phyloP scores from a whole-genome alignment of 2,329 filamentous ascomycete genomes.

The Fusarium camptoceras region DNA sequence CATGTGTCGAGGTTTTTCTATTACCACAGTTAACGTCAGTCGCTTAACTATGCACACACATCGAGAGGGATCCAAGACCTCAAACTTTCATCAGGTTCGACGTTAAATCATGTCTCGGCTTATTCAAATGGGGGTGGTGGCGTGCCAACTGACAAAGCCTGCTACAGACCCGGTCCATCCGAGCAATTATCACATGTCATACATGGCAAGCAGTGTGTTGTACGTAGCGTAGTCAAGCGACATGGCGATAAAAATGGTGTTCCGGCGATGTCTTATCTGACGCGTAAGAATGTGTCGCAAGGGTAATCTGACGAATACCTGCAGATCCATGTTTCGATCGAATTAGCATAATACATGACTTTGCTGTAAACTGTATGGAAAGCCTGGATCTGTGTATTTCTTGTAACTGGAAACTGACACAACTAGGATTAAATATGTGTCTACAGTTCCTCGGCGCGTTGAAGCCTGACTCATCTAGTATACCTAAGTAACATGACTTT shows the following conservation, averaged over 20 bases:
- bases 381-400: background rate
- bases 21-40: background rate
- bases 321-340: background rate
- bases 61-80: background rate
- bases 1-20: background rate
- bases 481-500: background rate
- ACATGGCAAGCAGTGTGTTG: background rate
- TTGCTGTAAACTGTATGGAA: background rate
- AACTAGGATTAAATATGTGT: background rate
- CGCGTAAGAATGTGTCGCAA: slow-evolving; percentile 11
- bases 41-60: background rate
- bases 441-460: background rate
- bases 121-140: background rate
- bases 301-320: slow-evolving; percentile 5
- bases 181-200: background rate
- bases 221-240: background rate
- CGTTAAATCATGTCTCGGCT: background rate
- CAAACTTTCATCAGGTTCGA: background rate
- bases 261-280: background rate
- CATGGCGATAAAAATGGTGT: slow-evolving; percentile 6
- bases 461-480: background rate
- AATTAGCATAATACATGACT: background rate
- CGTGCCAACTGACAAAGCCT: background rate
- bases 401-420: background rate
- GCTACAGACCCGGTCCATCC: background rate